Base-by-base conservation (phyloP, 257 asterid genomes). In the Nicotiana attenuata region DNA sequence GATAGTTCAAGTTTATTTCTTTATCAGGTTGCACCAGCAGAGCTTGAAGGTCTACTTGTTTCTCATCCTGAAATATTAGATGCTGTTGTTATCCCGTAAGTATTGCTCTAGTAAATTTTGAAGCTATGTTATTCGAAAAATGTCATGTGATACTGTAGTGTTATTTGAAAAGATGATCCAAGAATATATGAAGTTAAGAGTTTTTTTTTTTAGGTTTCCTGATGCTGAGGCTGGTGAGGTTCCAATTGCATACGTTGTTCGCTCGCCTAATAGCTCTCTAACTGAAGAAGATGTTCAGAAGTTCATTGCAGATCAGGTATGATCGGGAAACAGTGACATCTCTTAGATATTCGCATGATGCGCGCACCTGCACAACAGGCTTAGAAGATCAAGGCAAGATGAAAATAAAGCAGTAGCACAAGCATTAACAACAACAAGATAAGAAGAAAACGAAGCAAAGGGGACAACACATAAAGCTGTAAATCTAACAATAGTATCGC, bases 191-290 rank as follows among this genome's bases (percentile, higher is more conserved):
- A 24, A 24, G 41, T 73, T 73, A 75, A 29, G 41, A 50, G 38
- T 41, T 35, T 11, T 60, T 16, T 16, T 65, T 76, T 85, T 35
- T 78, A 96, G 99, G 80, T 94, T 88, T 80, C 98, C 99, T 7
- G 97, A 96, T 78, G 94, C 91, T n/a, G 98, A 93, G 90, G 99
- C 99, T 84, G 99, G 99, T 82, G 98, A 96, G 88, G 98, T 96
- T 82, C 98, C 98, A 1, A 52, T 86, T 65, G 97, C 97, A 8
- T 96, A 86, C 81, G 98, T 96, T 67, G 99, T 96, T 33, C 97
- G 97, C 17, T 89, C 94, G 31, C 92, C 97, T 2, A 89, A 84
- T 76, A 96, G 98, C 91, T 93, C 97, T 50, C 90, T 96, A 61
- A 89, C 97, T 13, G 98, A 96, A 86, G 98, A 91, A 87, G 91